Evolutionary conservation across 208 protist genomes (phyloP), one percentile per base, ranked within the genome.

Genomic region (Acanthamoeba culbertsoni): DNA sequence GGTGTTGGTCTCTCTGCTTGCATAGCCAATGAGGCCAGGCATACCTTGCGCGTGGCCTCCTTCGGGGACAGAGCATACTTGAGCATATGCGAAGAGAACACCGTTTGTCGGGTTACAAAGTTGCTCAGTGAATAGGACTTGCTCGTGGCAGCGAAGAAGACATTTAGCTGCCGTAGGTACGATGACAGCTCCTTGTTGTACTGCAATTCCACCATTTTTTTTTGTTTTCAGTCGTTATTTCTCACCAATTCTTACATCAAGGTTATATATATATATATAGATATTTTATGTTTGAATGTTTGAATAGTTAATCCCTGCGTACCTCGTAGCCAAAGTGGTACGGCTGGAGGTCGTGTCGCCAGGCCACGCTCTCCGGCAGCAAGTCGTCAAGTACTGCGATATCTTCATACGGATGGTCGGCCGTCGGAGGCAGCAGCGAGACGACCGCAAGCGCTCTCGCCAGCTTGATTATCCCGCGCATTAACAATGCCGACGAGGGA

Each of bases 301-400:
- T 12, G 5, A 35, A 33, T 42, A 88, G 79, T 31, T 23, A 33
- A 43, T 3, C 3, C 3, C 31, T 18, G 28, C 79, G 31, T 20
- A 88, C 79, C 79, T 88, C 79, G 53, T 65, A 88, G 79, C 79
- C 79, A 10, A 88, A 45, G 79, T 88, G 53, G 53, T 88, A 28
- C 0, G 79, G 79, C 45, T 65, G 53, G 26, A 88, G 45, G 28
- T 88, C 46, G 23, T 8, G 1, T 12, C 53, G n/a, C 79, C 79
- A 88, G 28, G 45, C 31, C 1, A 88, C 48, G 40, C 79, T 63
- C 26, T 88, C 46, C 6, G 79, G 79, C 18, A 88, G 1, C 23
- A 63, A 6, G 46, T 4, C 40, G 48, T 88, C 79, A 7, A 88
- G 18, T 28, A 65, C 79, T 18, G n/a, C 20, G 14, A 63, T 7